Evolutionary conservation across 345 rosid genomes (phyloP), one percentile per base, ranked within the genome.

Genomic region (Pugionium dolabratum): DNA sequence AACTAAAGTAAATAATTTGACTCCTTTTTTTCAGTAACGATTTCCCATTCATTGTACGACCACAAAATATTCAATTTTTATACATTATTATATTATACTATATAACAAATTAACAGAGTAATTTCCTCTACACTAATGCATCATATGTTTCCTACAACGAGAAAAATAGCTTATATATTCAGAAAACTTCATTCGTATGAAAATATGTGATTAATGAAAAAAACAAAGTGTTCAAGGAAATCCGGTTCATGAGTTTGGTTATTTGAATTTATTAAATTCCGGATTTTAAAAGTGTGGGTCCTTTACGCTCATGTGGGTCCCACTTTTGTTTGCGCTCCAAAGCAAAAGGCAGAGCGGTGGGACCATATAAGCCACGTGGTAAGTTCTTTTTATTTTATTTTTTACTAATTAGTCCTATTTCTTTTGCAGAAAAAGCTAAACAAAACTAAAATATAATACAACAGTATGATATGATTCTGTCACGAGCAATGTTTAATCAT

Each of bases 401-500:
- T 25, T 9, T 31, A 31, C 4, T 1, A 4, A 37, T 10, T 49
- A 30, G 18, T 44, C 51, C 32, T 60, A 36, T 52, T 61, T 60
- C 54, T 46, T 37, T 71, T 10, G 74, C 37, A 44, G 39, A 28
- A 34, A 47, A 72, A 40, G 42, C 33, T 34, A 57, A 49, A 57
- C 32, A 9, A 58, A 28, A 44, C 4, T 27, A 40, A 27, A 56
- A 41, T 6, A 41, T 43, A 50, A 9, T 36, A 29, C 31, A 73
- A 73, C 67, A 66, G 63, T 53, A 67, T 67, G 64, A 74, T 66
- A 67, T 67, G 64, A 74, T 66, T 74, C 41, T 62, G 62, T 67
- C 77, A 59, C 77, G 68, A 72, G 60, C n/a, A 65, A 72, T 72
- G 71, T 66, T 58, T 72, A 59, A 65, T 64, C 40, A 63, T 45